Base-by-base conservation (phyloP, 805 yeast genomes). In the Jamesozyma hellenica region DNA sequence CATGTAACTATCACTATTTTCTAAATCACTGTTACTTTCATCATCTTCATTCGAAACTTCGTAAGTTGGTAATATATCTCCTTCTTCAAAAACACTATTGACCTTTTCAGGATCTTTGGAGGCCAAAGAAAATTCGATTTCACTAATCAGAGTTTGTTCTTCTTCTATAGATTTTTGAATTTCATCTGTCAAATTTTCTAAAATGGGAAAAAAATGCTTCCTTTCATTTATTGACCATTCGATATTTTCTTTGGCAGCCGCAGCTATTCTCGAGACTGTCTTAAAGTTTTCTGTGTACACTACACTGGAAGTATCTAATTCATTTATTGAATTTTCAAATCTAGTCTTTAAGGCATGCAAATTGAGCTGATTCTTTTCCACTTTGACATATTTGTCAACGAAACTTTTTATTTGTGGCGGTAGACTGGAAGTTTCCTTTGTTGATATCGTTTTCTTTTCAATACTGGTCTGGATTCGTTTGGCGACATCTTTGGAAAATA, bases 401-500 rank as follows among this genome's bases (percentile, higher is more conserved):
- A 62, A 42, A 25, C 53, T 56, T 37, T 44, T 57, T 25, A 62
- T 40, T 16, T 64, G 61, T 9, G 67, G 60, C 14, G 68, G 66
- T 10, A 59, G 40, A 2, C 47, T 44, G n/a, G 50, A 58, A 27
- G 29, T 34, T 9, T 29, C 61, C 17, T 49, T 45, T 8, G 48
- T 34, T 4, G 45, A 9, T 8, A 8, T 28, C 12, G 25, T 19
- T 23, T 16, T 35, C 23, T 30, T 40, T 30, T 34, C 35, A 13
- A 39, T 28, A 14, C 34, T 14, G 43, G 28, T 27, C 44, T 51
- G 14, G 4, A 26, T 13, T 25, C 2, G 16, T 4, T 12, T 18
- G 28, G n/a, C 14, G 5, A 58, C 64, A 2, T 50, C 51, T 4
- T 55, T 48, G 4, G 58, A 36, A 44, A 79, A 78, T 0, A 80